A percentile compares a stretch with the other conserved stretches of the same genome.
phyloP scores from a whole-genome alignment of 1,284 basidiomycete genomes.

The Ceratobasidium sp. region DNA sequence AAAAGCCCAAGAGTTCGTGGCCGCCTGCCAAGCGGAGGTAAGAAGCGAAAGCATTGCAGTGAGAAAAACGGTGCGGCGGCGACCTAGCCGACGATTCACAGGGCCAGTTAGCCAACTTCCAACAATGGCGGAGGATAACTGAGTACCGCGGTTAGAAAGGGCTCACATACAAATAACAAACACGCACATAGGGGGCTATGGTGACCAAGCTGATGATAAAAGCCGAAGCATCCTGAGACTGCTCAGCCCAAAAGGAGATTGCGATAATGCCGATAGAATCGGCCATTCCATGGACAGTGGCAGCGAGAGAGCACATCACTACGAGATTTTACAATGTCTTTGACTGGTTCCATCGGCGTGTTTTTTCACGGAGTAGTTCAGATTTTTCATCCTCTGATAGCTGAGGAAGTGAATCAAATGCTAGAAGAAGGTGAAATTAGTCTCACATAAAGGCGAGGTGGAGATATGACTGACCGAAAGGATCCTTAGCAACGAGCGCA shows the following conservation, averaged over 20 bases:
- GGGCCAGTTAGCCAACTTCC: conserved; percentile 76
- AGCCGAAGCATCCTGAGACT: no score
- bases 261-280: conserved; percentile 78
- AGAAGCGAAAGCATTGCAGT: conserved; percentile 70
- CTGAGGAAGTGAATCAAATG: conserved; percentile 63
- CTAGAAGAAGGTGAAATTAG: conserved; percentile 15
- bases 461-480: conserved; percentile 52
- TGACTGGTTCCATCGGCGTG: conserved; percentile 73
- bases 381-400: conserved; percentile 70
- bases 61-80: conserved; percentile 81
- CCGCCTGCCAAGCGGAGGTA: conserved; percentile 73
- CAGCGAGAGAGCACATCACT: conserved; percentile 68
- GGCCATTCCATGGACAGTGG: conserved; percentile 79
- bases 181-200: conserved; percentile 76
- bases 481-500: conserved; percentile 71
- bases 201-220: conserved; percentile 78
- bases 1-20: conserved; percentile 77
- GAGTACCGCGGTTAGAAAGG: conserved; percentile 42
- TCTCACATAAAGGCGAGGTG: neutral
- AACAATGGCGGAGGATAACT: conserved; percentile 66
- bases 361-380: conserved; percentile 62
- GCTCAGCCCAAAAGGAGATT: conserved; percentile 71
- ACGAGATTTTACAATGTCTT: conserved; percentile 66
- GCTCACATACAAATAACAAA: conserved; percentile 48
- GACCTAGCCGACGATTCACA: conserved; percentile 74